Evolutionary conservation across 768 basidiomycete genomes (phyloP).

Genomic region (Kockovaella imperatae): DNA sequence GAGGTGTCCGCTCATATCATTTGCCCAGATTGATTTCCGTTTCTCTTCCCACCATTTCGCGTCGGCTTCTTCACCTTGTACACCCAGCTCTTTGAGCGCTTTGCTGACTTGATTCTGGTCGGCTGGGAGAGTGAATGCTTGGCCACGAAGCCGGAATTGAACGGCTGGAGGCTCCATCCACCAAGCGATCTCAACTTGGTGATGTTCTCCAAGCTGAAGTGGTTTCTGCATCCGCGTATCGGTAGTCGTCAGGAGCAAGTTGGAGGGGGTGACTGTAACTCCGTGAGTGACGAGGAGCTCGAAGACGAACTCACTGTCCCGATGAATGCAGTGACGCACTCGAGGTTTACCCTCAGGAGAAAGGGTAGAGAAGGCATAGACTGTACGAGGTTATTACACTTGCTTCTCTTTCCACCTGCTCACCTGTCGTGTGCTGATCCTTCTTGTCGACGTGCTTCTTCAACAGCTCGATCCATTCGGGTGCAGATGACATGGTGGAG

Average conservation of each 20-base stretch:
- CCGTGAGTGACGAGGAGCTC: too few species aligned
- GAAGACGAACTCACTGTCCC: slow-evolving; percentile 24
- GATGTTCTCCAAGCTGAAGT: slow-evolving; percentile 23
- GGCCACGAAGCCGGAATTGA: slow-evolving; percentile 39
- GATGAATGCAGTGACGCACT: slow-evolving; percentile 40
- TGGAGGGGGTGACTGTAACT: slow-evolving; percentile 27
- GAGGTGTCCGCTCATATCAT: slow-evolving; percentile 39
- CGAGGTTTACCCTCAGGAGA: slow-evolving; percentile 28
- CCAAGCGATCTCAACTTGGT: slow-evolving; percentile 37
- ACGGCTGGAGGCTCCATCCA: slow-evolving; percentile 37
- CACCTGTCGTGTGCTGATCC: slow-evolving; percentile 26
- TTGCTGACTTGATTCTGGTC: slow-evolving; percentile 2
- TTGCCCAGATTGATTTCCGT: slow-evolving; percentile 28
- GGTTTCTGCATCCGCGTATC: slow-evolving; percentile 43
- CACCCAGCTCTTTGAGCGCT: slow-evolving; percentile 7
- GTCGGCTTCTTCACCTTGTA: slow-evolving; percentile 22
- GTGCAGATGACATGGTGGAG: background rate
- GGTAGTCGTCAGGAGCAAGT: slow-evolving; percentile 34
- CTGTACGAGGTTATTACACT: slow-evolving; percentile 7
- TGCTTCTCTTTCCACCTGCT: slow-evolving; percentile 6
- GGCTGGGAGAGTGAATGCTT: slow-evolving; percentile 25
- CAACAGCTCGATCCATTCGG: slow-evolving; percentile 2
- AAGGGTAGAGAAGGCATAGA: slow-evolving; percentile 31
- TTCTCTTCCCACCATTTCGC: slow-evolving; percentile 37
- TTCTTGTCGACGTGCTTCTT: slow-evolving; percentile 15